A percentile compares a stretch with the other conserved stretches of the same genome.
These are phyloP conservation scores for Plasmodium billcollinsi DNA, from an alignment of 169 alveolate species.

Conservation along the genomic window DNA sequence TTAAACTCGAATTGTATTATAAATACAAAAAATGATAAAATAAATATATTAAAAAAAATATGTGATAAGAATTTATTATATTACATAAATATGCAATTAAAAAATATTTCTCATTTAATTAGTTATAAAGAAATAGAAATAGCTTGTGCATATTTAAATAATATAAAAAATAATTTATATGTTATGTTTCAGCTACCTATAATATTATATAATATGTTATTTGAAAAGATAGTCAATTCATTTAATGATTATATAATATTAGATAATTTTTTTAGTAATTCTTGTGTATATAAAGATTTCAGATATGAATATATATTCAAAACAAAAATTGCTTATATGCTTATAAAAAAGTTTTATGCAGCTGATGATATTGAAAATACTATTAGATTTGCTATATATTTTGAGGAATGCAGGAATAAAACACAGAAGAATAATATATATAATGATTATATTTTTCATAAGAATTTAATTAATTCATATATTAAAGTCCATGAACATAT, in stretches of 20 bases:
- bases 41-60: slow-evolving; percentile 46
- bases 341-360: slow-evolving; percentile 32
- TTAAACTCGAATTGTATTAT: slow-evolving; percentile 4
- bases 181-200: slow-evolving; percentile 74
- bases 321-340: slow-evolving; percentile 63
- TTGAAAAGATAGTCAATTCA: slow-evolving; percentile 14
- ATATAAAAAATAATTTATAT: slow-evolving; percentile 57
- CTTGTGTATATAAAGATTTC: slow-evolving; percentile 33
- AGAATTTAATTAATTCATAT: slow-evolving; percentile 35
- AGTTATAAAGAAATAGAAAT: slow-evolving; percentile 65
- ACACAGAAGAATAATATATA: slow-evolving; percentile 61
- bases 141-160: slow-evolving; percentile 50
- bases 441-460: slow-evolving; percentile 73
- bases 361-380: slow-evolving; percentile 43
- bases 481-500: slow-evolving; percentile 58
- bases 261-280: slow-evolving; percentile 49
- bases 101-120: slow-evolving; percentile 42
- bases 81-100: slow-evolving; percentile 61
- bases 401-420: slow-evolving; percentile 31
- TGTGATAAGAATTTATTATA: slow-evolving; percentile 61
- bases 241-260: slow-evolving; percentile 37
- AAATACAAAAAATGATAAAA: slow-evolving; percentile 63
- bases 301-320: slow-evolving; percentile 60
- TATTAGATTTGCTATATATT: slow-evolving; percentile 47
- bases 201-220: slow-evolving; percentile 27